Conservation (phyloP, 2,329 filamentous ascomycete species). For the Stagonosporopsis vannaccii region DNA sequence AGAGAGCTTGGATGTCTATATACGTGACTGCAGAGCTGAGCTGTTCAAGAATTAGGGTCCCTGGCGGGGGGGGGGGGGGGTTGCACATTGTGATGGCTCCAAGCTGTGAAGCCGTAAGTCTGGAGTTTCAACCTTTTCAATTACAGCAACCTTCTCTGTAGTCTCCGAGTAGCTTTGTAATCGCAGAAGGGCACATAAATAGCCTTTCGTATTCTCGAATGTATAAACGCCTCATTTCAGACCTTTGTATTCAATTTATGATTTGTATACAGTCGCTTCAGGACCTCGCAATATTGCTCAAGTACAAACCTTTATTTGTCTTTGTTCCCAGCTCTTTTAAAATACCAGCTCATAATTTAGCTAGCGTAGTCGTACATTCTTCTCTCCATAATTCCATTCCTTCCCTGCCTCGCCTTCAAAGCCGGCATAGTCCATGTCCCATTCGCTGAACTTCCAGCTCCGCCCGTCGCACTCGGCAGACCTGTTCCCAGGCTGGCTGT, state of each 20-base stretch:
- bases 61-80: too few relatives aligned
- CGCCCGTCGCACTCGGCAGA: slow-evolving; percentile 13
- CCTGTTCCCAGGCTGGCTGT: slow-evolving; percentile 14
- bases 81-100: too few relatives aligned
- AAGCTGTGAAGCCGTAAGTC: too few relatives aligned
- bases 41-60: too few relatives aligned
- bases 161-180: too few relatives aligned
- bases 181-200: too few relatives aligned
- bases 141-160: too few relatives aligned
- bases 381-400: slow-evolving; percentile 7
- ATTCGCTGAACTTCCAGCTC: slow-evolving; percentile 4
- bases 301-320: too few relatives aligned
- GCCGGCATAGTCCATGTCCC: slow-evolving; percentile 15
- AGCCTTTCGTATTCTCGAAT: background rate
- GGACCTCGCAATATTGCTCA: too few relatives aligned
- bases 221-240: background rate
- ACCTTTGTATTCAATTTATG: background rate
- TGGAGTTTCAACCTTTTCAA: too few relatives aligned
- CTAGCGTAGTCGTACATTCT: slow-evolving; percentile 16
- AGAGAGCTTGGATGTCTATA: too few relatives aligned
- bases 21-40: too few relatives aligned
- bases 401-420: background rate
- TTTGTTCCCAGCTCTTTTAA: background rate
- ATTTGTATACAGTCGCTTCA: background rate
- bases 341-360: background rate